A percentile compares a stretch with the other conserved stretches of the same genome.
Evolutionary conservation across 2,329 filamentous ascomycete species (phyloP).

Genomic region (Xylariales sp.): DNA sequence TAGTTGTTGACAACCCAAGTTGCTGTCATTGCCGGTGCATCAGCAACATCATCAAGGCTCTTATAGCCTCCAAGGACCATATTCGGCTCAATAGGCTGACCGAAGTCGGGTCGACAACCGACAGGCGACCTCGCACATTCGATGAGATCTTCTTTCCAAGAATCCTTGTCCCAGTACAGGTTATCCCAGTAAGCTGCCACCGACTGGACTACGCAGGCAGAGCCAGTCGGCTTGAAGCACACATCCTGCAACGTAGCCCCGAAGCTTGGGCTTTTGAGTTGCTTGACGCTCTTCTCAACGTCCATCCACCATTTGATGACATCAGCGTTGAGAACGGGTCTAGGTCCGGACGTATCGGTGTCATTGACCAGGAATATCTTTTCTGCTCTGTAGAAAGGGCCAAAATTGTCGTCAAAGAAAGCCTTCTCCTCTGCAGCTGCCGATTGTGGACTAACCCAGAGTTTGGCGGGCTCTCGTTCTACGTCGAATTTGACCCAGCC

Average conservation of each 20-base stretch:
- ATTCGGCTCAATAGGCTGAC: constrained; percentile 79
- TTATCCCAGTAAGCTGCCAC: constrained; percentile 84
- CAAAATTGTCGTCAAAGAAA: constrained; percentile 91
- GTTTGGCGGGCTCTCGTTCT: constrained; percentile 80
- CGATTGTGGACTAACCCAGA: constrained; percentile 97
- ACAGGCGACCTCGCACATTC: constrained; percentile 77
- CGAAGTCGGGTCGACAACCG: constrained; percentile 80
- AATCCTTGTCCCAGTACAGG: constrained; percentile 56
- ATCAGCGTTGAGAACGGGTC: constrained; percentile 81
- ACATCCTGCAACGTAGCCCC: constrained; percentile 73
- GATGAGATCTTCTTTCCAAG: constrained; percentile 69
- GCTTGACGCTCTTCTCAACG: constrained; percentile 72
- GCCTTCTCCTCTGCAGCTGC: constrained; percentile 86
- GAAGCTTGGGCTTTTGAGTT: constrained; percentile 64
- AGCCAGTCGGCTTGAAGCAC: constrained; percentile 88
- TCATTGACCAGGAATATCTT: constrained; percentile 94
- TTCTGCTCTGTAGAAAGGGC: constrained; percentile 91
- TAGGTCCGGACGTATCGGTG: constrained; percentile 55
- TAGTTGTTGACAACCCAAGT: constrained; percentile 95
- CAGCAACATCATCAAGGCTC: constrained; percentile 57
- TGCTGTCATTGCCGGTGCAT: constrained; percentile 76
- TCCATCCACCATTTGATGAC: constrained; percentile 92
- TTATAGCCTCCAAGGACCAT: constrained; percentile 82
- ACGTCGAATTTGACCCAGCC: constrained; percentile 89
- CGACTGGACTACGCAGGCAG: constrained; percentile 89